These are phyloP conservation scores for Amaranthus hypochondriacus DNA, from an alignment of 148 eudicot genomes.

Conservation along the genomic window DNA sequence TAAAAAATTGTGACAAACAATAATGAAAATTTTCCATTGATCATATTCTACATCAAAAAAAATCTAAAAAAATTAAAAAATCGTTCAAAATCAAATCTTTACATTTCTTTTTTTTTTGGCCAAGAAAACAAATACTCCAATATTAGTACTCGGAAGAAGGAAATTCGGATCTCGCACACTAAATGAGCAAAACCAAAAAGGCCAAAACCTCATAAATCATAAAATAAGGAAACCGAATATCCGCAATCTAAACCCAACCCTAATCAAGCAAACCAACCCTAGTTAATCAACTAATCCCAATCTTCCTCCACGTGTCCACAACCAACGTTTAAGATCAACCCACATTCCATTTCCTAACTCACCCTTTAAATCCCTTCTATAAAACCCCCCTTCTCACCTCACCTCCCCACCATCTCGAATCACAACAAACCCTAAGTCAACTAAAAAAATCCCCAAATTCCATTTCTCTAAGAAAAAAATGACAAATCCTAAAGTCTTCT, in stretches of 20 bases:
- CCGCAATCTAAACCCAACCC: conserved; percentile 17
- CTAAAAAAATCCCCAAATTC: background rate
- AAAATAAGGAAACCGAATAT: conserved; percentile 4
- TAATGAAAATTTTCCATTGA: too few species aligned
- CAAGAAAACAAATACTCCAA: background rate
- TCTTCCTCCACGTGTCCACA: conserved; percentile 15
- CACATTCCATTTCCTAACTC: background rate
- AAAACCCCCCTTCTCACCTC: conserved; percentile 5
- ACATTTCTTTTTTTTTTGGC: too few species aligned
- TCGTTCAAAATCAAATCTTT: too few species aligned
- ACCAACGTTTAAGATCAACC: background rate
- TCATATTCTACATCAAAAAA: background rate
- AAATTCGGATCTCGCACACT: conserved; percentile 7
- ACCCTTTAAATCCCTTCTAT: conserved; percentile 19
- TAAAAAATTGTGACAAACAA: too few species aligned
- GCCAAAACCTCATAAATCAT: background rate
- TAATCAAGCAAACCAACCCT: background rate
- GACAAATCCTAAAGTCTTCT: conserved; percentile 62
- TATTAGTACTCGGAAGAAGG: background rate
- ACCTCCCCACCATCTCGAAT: background rate
- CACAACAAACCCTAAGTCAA: conserved; percentile 4
- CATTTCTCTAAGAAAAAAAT: conserved; percentile 15
- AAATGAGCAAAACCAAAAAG: background rate
- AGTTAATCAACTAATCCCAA: conserved; percentile 15
- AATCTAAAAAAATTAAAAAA: background rate